A percentile compares a stretch with the other conserved stretches of the same genome.
Conservation (phyloP, 345 rosid species). For the Citrus reticulata region DNA sequence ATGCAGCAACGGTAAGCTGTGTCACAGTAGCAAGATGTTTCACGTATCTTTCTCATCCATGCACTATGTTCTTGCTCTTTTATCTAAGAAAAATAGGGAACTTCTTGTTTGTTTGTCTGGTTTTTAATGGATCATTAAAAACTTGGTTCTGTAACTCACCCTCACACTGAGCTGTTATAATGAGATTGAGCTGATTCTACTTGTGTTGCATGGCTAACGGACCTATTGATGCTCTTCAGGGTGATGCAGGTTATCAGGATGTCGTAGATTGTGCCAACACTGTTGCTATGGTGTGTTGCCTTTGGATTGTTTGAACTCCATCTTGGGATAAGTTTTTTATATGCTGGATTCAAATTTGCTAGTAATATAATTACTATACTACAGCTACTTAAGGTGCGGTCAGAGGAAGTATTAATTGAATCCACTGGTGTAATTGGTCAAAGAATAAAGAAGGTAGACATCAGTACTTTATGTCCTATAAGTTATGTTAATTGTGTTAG, state of each 20-base stretch:
- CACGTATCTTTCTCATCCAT: slow-evolving; percentile 3
- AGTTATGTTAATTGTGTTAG: slow-evolving; percentile 4
- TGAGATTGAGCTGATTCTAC: background rate
- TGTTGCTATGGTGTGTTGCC: slow-evolving; percentile 53
- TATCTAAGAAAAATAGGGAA: background rate
- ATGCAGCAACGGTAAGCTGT: slow-evolving; percentile 91
- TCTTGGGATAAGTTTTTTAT: slow-evolving; percentile 1
- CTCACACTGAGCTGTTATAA: background rate
- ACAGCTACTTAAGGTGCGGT: slow-evolving; percentile 61
- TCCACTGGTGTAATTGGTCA: slow-evolving; percentile 97
- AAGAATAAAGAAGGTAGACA: slow-evolving; percentile 76
- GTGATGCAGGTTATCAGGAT: slow-evolving; percentile 92
- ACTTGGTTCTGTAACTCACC: slow-evolving; percentile 1
- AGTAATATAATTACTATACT: slow-evolving; percentile 7
- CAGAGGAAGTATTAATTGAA: slow-evolving; percentile 72
- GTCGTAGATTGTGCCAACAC: slow-evolving; percentile 66
- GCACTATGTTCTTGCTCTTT: background rate
- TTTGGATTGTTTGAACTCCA: background rate
- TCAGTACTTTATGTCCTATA: background rate
- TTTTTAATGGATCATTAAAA: background rate
- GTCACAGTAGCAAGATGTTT: slow-evolving; percentile 7
- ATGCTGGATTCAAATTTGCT: background rate
- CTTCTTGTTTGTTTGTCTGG: background rate
- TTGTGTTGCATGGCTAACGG: slow-evolving; percentile 12
- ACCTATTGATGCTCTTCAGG: slow-evolving; percentile 46